A percentile compares a stretch with the other conserved stretches of the same genome.
Conservation (phyloP, 495 filamentous ascomycete genomes). For the Neurospora hispaniola region DNA sequence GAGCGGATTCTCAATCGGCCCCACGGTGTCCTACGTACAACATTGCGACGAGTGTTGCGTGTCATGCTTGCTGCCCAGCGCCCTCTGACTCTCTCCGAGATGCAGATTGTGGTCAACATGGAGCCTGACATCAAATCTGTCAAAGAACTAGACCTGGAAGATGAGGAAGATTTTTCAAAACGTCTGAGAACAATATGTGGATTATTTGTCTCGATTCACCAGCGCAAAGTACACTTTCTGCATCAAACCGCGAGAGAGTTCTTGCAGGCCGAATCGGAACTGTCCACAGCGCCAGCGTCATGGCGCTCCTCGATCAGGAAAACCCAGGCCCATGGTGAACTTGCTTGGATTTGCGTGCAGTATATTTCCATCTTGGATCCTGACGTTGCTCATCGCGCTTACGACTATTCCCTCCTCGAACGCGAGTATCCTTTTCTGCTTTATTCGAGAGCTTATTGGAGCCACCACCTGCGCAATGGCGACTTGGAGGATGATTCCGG, state of each 20-base stretch:
- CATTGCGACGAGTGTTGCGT: too few relatives aligned
- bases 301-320: too few relatives aligned
- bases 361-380: background rate
- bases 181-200: background rate
- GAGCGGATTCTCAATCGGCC: background rate
- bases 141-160: background rate
- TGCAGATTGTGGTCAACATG: background rate
- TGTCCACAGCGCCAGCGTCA: too few relatives aligned
- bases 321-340: background rate
- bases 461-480: background rate
- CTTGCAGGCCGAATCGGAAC: too few relatives aligned
- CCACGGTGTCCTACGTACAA: too few relatives aligned
- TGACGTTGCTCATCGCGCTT: background rate
- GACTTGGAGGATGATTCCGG: background rate
- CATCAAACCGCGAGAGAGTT: background rate
- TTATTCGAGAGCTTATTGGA: background rate
- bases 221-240: background rate
- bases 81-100: too few relatives aligned
- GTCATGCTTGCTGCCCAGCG: too few relatives aligned
- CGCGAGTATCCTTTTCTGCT: background rate
- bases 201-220: background rate
- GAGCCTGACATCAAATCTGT: background rate
- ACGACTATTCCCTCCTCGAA: fast-evolving
- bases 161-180: background rate
- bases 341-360: background rate